Conservation (phyloP, 495 filamentous ascomycete species). For the Hypoxylon fuscum region DNA sequence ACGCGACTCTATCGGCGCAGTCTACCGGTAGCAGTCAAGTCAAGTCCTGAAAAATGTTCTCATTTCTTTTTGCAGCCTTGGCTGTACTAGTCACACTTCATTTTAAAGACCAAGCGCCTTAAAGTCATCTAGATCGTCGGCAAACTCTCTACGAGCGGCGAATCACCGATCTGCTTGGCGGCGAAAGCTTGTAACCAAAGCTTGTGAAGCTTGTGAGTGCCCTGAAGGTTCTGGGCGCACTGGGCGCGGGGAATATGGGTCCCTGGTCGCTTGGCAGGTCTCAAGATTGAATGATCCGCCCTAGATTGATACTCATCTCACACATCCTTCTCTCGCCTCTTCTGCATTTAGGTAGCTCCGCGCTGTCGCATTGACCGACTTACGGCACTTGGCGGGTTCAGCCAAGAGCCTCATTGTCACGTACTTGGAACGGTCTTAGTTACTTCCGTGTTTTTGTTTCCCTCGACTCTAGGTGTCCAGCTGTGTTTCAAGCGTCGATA, state of each 20-base stretch:
- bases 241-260: conserved; percentile 23
- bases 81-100: conserved; percentile 18
- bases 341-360: conserved; percentile 9
- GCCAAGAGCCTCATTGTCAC: conserved; percentile 43
- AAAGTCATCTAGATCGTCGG: conserved; percentile 21
- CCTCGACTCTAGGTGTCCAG: conserved; percentile 20
- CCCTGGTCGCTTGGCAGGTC: conserved; percentile 49
- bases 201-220: background rate
- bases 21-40: conserved; percentile 3
- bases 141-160: conserved; percentile 11
- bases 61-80: conserved; percentile 16
- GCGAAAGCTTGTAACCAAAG: conserved; percentile 25
- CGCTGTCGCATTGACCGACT: conserved; percentile 34
- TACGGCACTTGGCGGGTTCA: conserved; percentile 44
- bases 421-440: conserved; percentile 26
- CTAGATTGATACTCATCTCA: conserved; percentile 39
- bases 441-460: conserved; percentile 28
- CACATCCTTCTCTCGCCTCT: conserved; percentile 33
- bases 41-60: background rate
- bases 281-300: conserved; percentile 48
- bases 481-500: conserved; percentile 44
- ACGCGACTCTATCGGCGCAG: background rate
- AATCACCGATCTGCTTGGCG: conserved; percentile 23
- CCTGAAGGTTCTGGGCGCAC: conserved; percentile 7
- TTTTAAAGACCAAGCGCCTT: conserved; percentile 13